Conservation (phyloP, 1,284 basidiomycete genomes). For the Athelia psychrophila region DNA sequence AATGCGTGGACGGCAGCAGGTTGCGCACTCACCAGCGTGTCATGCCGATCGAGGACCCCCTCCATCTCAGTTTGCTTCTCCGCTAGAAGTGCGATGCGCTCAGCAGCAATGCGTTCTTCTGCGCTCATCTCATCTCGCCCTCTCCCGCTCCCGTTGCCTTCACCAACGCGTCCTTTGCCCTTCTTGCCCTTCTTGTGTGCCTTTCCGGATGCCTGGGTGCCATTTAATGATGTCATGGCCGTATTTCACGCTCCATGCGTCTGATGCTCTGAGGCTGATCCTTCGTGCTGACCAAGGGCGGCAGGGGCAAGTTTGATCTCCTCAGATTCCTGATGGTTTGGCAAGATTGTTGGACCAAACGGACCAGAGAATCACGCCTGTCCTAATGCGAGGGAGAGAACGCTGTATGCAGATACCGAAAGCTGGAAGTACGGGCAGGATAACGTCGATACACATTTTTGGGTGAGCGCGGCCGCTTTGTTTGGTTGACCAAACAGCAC, state of each 20-base stretch:
- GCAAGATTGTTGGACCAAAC: slow-evolving; percentile 46
- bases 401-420: neutral
- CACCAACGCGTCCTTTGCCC: neutral
- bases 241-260: slow-evolving; percentile 14
- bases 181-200: slow-evolving; percentile 16
- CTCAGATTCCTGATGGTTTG: slow-evolving; percentile 55
- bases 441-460: slow-evolving; percentile 2
- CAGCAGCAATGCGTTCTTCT: slow-evolving; percentile 26
- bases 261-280: slow-evolving; percentile 7
- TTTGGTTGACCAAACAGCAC: no score
- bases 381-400: slow-evolving; percentile 6
- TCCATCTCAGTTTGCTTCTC: slow-evolving; percentile 61
- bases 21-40: slow-evolving; percentile 59
- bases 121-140: slow-evolving; percentile 13
- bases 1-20: slow-evolving; percentile 4
- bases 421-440: neutral
- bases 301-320: slow-evolving; percentile 41
- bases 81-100: slow-evolving; percentile 45
- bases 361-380: slow-evolving; percentile 1
- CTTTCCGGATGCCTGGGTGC: neutral
- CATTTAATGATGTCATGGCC: neutral
- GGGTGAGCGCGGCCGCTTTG: no score
- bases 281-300: slow-evolving; percentile 4
- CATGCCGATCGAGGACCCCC: slow-evolving; percentile 64
- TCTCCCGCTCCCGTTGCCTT: slow-evolving; percentile 1